Base-by-base conservation (phyloP, 257 asterid species). In the Marsdenia floribunda region DNA sequence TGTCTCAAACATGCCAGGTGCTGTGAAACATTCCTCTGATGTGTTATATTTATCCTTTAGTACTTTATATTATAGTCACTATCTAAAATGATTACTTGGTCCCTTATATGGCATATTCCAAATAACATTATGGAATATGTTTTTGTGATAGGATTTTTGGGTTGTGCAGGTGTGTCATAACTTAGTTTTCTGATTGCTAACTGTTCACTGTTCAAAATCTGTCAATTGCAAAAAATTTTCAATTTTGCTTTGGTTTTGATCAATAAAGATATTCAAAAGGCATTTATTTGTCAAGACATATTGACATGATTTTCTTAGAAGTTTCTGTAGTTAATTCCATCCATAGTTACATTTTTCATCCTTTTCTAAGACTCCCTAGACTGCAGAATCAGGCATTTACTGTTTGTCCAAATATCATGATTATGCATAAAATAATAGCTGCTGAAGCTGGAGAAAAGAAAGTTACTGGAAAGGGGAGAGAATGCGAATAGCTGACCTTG, bases 1-100 rank as follows among this genome's bases (percentile, higher is more conserved):
- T 68, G 98, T 93, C 82, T 90, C 98, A 14, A 93, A 91, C 85
- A 85, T 93, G 94, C 98, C 98, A 82, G 98, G 98, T 93, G 80
- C 72, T 26, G 6, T 29, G 49, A 12, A 77, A 54, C 49, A 29
- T 59, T 59, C 58, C 21, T 21, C 50, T 50, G 18, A 70, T 35
- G 11, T 49, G 50, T 11, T 21, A 58, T 60, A 40, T 64, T 26
- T 40, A 49, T 72, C 19, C 73, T 54, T 68, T 9, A 33, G 29
- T 29, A 29, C 33, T 53, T 29, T n/a, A 58, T 60, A 29, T 70
- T 60, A 59, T 8, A 2, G 5, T 50, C 47, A 49, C 33, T 53
- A 50, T 37, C 29, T 22, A 10, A 44, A n/a, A n/a, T 10, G 59
- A 16, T 26, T 47, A 10, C 38, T 2, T 68, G 72, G 57, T 9